These are phyloP conservation scores for Rhodotorula mucilaginosa DNA, from an alignment of 1,284 basidiomycete species.

Conservation along the genomic window DNA sequence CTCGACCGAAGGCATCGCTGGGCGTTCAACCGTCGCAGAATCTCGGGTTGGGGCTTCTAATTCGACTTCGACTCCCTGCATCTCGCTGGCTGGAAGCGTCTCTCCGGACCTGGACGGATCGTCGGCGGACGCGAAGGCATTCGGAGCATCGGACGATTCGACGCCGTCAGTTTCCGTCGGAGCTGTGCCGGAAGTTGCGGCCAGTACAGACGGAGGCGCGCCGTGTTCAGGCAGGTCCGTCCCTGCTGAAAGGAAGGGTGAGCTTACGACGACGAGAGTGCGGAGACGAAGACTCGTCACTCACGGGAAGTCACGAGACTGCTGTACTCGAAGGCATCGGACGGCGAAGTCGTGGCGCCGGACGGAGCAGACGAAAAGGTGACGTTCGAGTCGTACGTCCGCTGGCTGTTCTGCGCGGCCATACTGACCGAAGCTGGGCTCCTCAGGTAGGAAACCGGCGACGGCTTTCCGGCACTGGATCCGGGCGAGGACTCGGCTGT, in stretches of 20 bases:
- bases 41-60: too few species aligned
- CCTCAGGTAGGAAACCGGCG: background rate
- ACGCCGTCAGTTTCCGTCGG: too few species aligned
- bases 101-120: background rate
- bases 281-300: background rate
- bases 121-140: too few species aligned
- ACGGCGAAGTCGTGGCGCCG: slow-evolving; percentile 18
- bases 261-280: too few species aligned
- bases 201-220: too few species aligned
- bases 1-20: background rate
- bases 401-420: slow-evolving; percentile 28
- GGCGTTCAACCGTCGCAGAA: background rate
- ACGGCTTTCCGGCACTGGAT: background rate
- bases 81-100: background rate
- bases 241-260: too few species aligned
- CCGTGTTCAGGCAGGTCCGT: too few species aligned
- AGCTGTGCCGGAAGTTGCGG: too few species aligned
- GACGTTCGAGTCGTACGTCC: slow-evolving; percentile 2
- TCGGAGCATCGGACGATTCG: too few species aligned
- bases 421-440: background rate
- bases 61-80: background rate
- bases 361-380: slow-evolving; percentile 10
- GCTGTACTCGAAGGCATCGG: slow-evolving; percentile 38
- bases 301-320: slow-evolving; percentile 30
- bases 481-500: background rate